Percentiles rank a stretch among this genome's conserved stretches.
These are phyloP conservation scores for Balakata baccata DNA, from an alignment of 345 rosid species.

Conservation along the genomic window DNA sequence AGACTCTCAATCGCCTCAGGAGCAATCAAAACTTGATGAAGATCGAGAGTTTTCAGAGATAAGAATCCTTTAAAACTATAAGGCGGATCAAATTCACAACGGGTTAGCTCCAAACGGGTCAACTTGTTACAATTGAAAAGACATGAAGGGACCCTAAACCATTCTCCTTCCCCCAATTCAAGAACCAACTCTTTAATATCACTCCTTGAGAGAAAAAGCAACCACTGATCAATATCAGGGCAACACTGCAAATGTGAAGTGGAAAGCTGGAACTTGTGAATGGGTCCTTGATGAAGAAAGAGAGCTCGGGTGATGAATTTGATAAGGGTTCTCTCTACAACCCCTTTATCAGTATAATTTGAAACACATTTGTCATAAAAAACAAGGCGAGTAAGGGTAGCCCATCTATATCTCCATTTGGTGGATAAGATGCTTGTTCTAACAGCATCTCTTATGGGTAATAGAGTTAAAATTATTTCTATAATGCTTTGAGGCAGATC, in stretches of 20 bases:
- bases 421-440: conserved; percentile 72
- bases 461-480: conserved; percentile 62
- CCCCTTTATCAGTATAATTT: conserved; percentile 25
- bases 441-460: conserved; percentile 70
- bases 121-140: conserved; percentile 59
- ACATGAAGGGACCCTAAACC: conserved; percentile 77
- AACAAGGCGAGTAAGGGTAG: conserved; percentile 58
- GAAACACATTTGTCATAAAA: conserved; percentile 62
- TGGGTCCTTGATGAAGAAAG: conserved; percentile 87
- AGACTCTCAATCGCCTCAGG: conserved; percentile 75
- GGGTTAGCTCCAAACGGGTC: conserved; percentile 63
- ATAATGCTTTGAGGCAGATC: conserved; percentile 80
- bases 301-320: conserved; percentile 61
- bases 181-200: conserved; percentile 69
- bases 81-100: conserved; percentile 82
- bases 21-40: conserved; percentile 67
- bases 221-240: conserved; percentile 86
- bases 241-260: conserved; percentile 52
- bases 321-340: conserved; percentile 45
- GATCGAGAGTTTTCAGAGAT: conserved; percentile 61
- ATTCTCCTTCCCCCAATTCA: conserved; percentile 77
- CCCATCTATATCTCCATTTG: conserved; percentile 86
- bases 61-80: conserved; percentile 62
- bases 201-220: conserved; percentile 78
- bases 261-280: conserved; percentile 79